Base-by-base conservation (phyloP, 768 basidiomycete genomes). In the Sporobolomyces phaffii region DNA sequence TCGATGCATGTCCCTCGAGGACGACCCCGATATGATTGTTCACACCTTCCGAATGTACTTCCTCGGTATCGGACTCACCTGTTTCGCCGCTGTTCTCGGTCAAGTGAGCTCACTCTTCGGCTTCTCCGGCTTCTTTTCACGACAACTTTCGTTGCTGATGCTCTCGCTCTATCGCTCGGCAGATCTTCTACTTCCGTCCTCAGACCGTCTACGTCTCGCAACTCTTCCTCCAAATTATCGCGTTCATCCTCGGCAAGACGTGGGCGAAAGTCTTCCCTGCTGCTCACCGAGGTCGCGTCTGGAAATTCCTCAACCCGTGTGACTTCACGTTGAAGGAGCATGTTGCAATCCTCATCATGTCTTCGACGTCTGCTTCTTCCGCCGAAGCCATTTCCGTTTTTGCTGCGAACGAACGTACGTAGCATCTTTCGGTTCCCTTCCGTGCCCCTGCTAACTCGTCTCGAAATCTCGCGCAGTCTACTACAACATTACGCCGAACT, bases 121-220 rank as follows among this genome's bases (percentile, higher is more conserved):
- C n/a, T 5, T 51, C 76, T 75, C 50, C 77, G n/a, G 24, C 36
- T 28, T 38, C 22, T 40, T 24, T 47, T 3, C 10, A n/a, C 13
- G n/a, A 26, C 5, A 9, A n/a, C 26, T 49, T 15, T 6, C 18
- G 29, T 29, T n/a, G n/a, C n/a, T n/a, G n/a, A n/a, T n/a, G n/a
- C n/a, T n/a, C n/a, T n/a, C n/a, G 5, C 34, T 26, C 40, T 38
- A 78, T n/a, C 72, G 18, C 77, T 38, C 77, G n/a, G 78, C 5
- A 77, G 64, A 76, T 75, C 47, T 75, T 82, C 81, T 84, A 83
- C 64, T 77, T 77, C 72, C 75, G 76, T 52, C 75, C 75, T 20
- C 71, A 72, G 51, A 70, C 72, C 31, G 47, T 69, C 48, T 54
- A 41, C 41, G 75, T 74, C 53, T 73, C 73, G 22, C 65, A 72